Base-by-base conservation (phyloP, 106 monocot genomes). In the Amphibolis antarctica region DNA sequence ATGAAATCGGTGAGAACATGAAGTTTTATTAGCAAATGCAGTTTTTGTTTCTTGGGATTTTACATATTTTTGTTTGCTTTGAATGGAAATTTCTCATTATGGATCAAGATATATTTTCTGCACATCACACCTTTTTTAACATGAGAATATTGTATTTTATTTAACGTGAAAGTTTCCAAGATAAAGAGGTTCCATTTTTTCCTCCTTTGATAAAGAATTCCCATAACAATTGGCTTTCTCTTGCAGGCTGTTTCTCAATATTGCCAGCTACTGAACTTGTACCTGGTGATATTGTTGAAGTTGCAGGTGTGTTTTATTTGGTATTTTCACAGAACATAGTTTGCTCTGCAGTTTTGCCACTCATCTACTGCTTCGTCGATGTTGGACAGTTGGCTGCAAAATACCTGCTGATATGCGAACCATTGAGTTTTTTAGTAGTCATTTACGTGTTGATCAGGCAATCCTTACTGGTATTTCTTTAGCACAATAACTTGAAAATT, bases 281-380 rank as follows among this genome's bases (percentile, higher is more conserved):
- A 29, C 98, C 91, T 70, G 98, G 98, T 46, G 98, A 98, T 82
- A 91, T 98, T 85, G 91, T 98, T 62, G 98, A 98, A 83, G 85
- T 98, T 74, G 86, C 80, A 79, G 98, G 98, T 91, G 83, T 53
- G 22, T 9, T 20, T 46, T 64, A n/a, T 26, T 10, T 55, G 21
- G 25, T 26, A 1, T 22, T 6, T 61, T 28, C n/a, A 15, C 18
- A 11, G 42, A 4, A 60, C n/a, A n/a, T 42, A 44, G 13, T 7
- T 19, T 19, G 9, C 5, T 23, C 57, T 57, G 14, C 13, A 27
- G 0, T 57, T 14, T 0, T 48, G 9, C 14, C 20, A 27, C 27
- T 65, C 29, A 19, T 24, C 20, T 18, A 13, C 57, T 28, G 46
- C 3, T 62, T 72, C 53, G 49, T 7, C 62, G 51, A 49, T 25